These are phyloP conservation scores for Candida fluviatilis DNA, from an alignment of 805 yeast genomes.

Conservation along the genomic window DNA sequence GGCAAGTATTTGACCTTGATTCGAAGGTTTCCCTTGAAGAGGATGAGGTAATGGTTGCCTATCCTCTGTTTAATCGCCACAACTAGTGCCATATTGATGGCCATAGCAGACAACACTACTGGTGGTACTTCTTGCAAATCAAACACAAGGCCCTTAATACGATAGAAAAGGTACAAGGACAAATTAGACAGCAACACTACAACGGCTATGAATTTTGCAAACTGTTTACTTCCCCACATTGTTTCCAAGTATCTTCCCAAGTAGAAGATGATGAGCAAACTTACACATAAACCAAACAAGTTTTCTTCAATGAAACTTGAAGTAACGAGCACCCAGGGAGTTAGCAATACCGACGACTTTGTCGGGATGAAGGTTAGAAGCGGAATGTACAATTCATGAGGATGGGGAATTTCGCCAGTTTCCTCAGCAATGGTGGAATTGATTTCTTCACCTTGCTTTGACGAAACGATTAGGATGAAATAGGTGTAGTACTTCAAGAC, in stretches of 20 bases:
- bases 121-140: slow-evolving; percentile 27
- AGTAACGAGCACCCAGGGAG: slow-evolving; percentile 52
- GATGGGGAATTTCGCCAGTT: slow-evolving; percentile 37
- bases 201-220: slow-evolving; percentile 43
- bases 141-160: slow-evolving; percentile 11
- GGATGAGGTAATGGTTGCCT: slow-evolving; percentile 54
- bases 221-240: slow-evolving; percentile 57
- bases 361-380: slow-evolving; percentile 47
- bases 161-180: slow-evolving; percentile 24
- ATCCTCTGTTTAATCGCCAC: slow-evolving; percentile 65
- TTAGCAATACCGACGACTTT: slow-evolving; percentile 30
- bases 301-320: slow-evolving; percentile 44
- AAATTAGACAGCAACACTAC: slow-evolving; percentile 34
- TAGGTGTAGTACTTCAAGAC: slow-evolving; percentile 35
- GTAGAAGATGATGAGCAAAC: slow-evolving; percentile 38
- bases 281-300: slow-evolving; percentile 31
- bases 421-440: slow-evolving; percentile 23
- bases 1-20: slow-evolving; percentile 41
- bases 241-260: slow-evolving; percentile 64
- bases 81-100: slow-evolving; percentile 53
- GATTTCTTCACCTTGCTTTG: slow-evolving; percentile 20
- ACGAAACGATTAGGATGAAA: slow-evolving; percentile 30
- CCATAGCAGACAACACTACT: slow-evolving; percentile 51
- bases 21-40: slow-evolving; percentile 44
- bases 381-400: slow-evolving; percentile 46